Evolutionary conservation across 495 filamentous ascomycete genomes (phyloP), one percentile per base, ranked within the genome.

Genomic region (Filosporella fistucella): DNA sequence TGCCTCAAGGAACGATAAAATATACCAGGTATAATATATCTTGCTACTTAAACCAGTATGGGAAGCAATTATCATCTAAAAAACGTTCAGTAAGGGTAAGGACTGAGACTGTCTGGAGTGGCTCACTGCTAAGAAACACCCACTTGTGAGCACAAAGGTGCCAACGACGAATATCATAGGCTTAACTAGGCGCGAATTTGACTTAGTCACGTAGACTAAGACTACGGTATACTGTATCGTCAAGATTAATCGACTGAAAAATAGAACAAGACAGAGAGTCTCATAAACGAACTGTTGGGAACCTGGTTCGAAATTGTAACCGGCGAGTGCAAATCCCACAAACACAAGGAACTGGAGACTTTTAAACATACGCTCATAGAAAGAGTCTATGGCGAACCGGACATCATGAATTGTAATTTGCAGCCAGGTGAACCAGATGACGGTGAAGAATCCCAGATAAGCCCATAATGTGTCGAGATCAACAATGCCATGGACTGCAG

Each of bases 401-500:
- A 85, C 72, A 57, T 87, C 83, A 55, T 76, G 79, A 13, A 86
- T 64, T 10, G 76, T 75, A 18, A 84, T 74, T 55, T 81, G 75
- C 18, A 81, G 66, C 83, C 84, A 88, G 33, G 77, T 85, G 53
- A 84, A 78, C 83, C 84, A 88, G 0, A 88, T 69, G 24, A 86
- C 73, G 68, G 7, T 11, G 26, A 84, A 80, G 52, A 84, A 84
- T 35, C 77, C 78, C 33, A 82, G 69, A 50, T 82, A 86, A 21
- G 58, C 62, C 2, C 25, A 46, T 18, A 69, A 47, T 28, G 55
- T 39, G 1, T 47, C 26, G 4, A 46, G 25, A 38, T 65, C 64
- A 46, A 65, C 68, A 46, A 83, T 74, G 17, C 76, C 68, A 53
- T 80, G 72, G 7, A 70, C 69, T 45, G 72, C 67, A 1, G 75